Evolutionary conservation across 2,329 filamentous ascomycete species (phyloP), one percentile per base, ranked within the genome.

Genomic region (Pestalotiopsis sp.): DNA sequence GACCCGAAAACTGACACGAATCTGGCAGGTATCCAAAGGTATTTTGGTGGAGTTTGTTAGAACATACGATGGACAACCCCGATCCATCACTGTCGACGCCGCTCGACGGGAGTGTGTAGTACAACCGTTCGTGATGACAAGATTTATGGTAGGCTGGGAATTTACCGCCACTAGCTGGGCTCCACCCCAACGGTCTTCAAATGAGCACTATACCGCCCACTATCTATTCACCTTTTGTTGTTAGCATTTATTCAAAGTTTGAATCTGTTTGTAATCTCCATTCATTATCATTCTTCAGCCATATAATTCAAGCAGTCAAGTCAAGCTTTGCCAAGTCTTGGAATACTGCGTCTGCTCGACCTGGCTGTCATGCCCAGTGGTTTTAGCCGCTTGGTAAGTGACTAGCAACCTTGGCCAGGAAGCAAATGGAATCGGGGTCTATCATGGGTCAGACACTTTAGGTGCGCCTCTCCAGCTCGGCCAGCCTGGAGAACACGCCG

Each of bases 281-380:
- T 7, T 7, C 6, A 36, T 36, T 2, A 9, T 36, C 31, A 36
- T 36, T 36, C 31, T 36, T 36, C 2, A 36, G 31, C 31, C 31
- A 36, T 36, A 36, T 36, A 36, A 36, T 36, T 25, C 59, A n/a
- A 39, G 59, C 5, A 38, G 59, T 62, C 31, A 20, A 13, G 27
- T 62, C 59, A 62, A 62, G 59, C 59, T 62, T 62, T 62, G 59
- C 59, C 59, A 62, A 62, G 59, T 39, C 31, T 36, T 39, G 59
- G 31, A 13, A 36, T 13, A 23, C 9, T 20, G 11, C 17, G 59
- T 31, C 27, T 39, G 27, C 27, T 62, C 5, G 25, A 62, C 7
- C 20, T 62, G 27, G 59, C 14, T 17, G 14, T 20, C 5, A 36
- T 12, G 27, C 27, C 31, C 27, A 39, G 25, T 36, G n/a, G 31